phyloP scores from a whole-genome alignment of 768 basidiomycete genomes.

The Pisolithus tinctorius region DNA sequence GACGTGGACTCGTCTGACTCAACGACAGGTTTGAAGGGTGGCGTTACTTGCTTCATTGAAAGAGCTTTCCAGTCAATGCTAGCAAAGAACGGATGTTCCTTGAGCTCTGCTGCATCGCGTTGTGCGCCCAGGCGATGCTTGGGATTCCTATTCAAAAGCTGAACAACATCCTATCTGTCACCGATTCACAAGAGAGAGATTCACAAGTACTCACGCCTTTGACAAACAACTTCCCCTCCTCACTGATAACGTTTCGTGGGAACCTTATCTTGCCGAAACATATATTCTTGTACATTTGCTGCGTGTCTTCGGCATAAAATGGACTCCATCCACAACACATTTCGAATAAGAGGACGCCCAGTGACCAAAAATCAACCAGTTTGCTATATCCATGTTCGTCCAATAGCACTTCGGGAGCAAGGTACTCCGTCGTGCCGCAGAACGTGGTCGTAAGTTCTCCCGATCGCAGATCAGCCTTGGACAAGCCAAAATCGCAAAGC shows the following conservation, averaged over 20 bases:
- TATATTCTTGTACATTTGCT: constrained; percentile 99
- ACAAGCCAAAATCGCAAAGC: constrained; percentile 96
- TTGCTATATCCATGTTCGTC: constrained; percentile 99
- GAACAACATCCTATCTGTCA: constrained; percentile 12
- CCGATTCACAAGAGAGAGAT: constrained; percentile 6
- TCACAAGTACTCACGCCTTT: constrained; percentile 70
- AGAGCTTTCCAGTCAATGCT: constrained; percentile 89
- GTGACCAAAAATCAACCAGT: constrained; percentile 97
- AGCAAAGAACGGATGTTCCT: constrained; percentile 92
- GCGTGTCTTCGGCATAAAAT: constrained; percentile 98
- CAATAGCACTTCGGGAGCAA: constrained; percentile 96
- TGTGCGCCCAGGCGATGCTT: constrained; percentile 90
- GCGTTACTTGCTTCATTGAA: constrained; percentile 81
- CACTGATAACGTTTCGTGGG: constrained; percentile 92
- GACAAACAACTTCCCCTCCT: constrained; percentile 98
- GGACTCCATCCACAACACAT: constrained; percentile 99
- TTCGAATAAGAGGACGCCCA: constrained; percentile 94
- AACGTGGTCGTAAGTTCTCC: constrained; percentile 99
- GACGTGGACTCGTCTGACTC: constrained; percentile 97
- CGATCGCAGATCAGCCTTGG: constrained; percentile 88
- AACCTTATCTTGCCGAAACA: constrained; percentile 99
- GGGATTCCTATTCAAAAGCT: constrained; percentile 99
- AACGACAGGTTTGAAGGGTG: constrained; percentile 96
- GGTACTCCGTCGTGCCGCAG: constrained; percentile 97
- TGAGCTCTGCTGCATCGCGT: constrained; percentile 88